Conservation (phyloP, 495 filamentous ascomycete genomes). For the Neurospora africana region DNA sequence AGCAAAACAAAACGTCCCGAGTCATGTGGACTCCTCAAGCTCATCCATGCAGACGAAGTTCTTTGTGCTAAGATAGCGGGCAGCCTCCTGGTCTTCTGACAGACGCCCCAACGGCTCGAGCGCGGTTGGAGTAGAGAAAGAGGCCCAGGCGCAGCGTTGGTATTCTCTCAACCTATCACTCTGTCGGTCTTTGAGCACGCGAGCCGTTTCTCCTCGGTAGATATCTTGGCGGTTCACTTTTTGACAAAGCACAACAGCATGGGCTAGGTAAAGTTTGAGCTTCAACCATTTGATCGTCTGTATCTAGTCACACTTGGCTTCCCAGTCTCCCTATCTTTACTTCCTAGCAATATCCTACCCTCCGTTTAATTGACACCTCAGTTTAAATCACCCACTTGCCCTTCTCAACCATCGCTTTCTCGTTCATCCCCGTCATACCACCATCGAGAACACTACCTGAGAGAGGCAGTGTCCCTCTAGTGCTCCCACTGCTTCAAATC, state of each 20-base stretch:
- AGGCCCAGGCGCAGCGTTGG: background rate
- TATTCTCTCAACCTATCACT: background rate
- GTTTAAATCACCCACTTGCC: background rate
- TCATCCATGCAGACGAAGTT: no score
- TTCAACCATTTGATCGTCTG: background rate
- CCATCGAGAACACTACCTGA: background rate
- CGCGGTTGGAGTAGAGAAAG: background rate
- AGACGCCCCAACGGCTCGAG: background rate
- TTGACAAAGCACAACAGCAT: background rate
- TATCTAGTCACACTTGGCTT: background rate
- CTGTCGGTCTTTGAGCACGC: background rate
- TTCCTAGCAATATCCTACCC: background rate
- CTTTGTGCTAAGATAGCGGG: background rate
- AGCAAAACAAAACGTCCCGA: background rate
- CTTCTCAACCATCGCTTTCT: background rate
- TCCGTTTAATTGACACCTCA: background rate
- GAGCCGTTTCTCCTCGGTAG: background rate
- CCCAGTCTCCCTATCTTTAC: background rate
- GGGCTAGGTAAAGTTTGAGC: background rate
- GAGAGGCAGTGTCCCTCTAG: background rate
- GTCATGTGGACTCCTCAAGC: background rate
- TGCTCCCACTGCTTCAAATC: background rate
- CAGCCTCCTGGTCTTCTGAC: background rate
- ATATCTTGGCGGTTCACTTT: background rate
- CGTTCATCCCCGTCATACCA: background rate